phyloP scores from a whole-genome alignment of 1,284 basidiomycete genomes.

The Cutaneotrichosporon dermatis region DNA sequence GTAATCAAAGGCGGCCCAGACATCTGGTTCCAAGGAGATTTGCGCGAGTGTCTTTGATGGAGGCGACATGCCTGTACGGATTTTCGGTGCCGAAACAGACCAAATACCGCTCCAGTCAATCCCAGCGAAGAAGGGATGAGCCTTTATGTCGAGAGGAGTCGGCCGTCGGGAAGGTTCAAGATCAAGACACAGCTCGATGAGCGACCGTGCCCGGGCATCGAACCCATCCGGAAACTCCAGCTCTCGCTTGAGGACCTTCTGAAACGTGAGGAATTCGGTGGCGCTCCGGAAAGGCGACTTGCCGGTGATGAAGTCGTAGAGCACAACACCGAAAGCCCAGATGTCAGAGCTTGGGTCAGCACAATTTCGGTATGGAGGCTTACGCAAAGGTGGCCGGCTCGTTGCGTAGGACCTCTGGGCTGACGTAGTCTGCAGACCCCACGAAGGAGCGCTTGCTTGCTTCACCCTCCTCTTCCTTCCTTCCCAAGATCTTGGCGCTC shows the following conservation, averaged over 20 bases:
- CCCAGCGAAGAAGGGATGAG: conserved; percentile 68
- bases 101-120: conserved; percentile 72
- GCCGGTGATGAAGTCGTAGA: conserved; percentile 55
- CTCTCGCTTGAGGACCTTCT: conserved; percentile 55
- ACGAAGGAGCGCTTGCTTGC: conserved; percentile 67
- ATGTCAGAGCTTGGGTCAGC: conserved; percentile 44
- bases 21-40: conserved; percentile 27
- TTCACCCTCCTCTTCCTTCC: conserved; percentile 48
- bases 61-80: conserved; percentile 47
- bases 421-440: conserved; percentile 93
- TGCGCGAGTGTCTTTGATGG: conserved; percentile 26
- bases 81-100: conserved; percentile 52
- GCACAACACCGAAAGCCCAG: conserved; percentile 57
- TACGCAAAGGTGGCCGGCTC: conserved; percentile 54
- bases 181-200: conserved; percentile 51
- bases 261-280: conserved; percentile 58
- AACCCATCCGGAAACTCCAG: conserved; percentile 53
- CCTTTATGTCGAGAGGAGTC: conserved; percentile 59
- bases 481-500: conserved; percentile 78
- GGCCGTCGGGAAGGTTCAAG: conserved; percentile 64
- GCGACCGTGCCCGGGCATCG: conserved; percentile 49
- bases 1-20: conserved; percentile 45
- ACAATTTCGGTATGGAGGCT: not conserved
- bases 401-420: conserved; percentile 79
- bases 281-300: conserved; percentile 55